A percentile compares a stretch with the other conserved stretches of the same genome.
Evolutionary conservation across 2,329 filamentous ascomycete species (phyloP).

Genomic region (Ilyonectria destructans): DNA sequence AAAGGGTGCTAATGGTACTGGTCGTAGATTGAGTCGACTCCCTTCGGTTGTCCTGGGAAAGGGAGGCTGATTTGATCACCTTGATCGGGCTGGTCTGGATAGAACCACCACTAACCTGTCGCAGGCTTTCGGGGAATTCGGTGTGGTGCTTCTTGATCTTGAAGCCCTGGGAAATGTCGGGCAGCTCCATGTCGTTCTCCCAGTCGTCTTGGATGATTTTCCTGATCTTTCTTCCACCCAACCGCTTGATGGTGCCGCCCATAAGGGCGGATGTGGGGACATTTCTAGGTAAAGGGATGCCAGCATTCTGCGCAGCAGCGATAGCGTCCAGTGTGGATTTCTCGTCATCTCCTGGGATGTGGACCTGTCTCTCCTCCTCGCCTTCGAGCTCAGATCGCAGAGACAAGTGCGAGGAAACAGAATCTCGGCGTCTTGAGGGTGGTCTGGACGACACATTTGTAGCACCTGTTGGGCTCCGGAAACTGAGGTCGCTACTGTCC

Average conservation of each 20-base stretch:
- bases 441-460: conserved; percentile 58
- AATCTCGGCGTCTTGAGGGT: conserved; percentile 75
- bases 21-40: conserved; percentile 53
- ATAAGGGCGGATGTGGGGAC: conserved; percentile 91
- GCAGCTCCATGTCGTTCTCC: conserved; percentile 84
- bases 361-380: conserved; percentile 91
- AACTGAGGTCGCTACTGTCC: conserved; percentile 76
- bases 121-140: conserved; percentile 78
- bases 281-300: conserved; percentile 91
- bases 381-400: conserved; percentile 87
- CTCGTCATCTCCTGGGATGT: conserved; percentile 89
- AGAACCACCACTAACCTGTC: conserved; percentile 75
- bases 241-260: conserved; percentile 92
- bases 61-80: conserved; percentile 48
- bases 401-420: conserved; percentile 86
- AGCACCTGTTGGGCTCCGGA: conserved; percentile 67
- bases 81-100: conserved; percentile 69
- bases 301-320: conserved; percentile 87
- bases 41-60: conserved; percentile 50
- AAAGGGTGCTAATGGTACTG: conserved; percentile 56
- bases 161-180: conserved; percentile 71
- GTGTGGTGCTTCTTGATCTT: conserved; percentile 76
- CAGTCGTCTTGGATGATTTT: conserved; percentile 85
- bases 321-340: conserved; percentile 89
- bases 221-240: conserved; percentile 83